These are phyloP conservation scores for Alternaria panax DNA, from an alignment of 2,329 filamentous ascomycete genomes.

Conservation along the genomic window DNA sequence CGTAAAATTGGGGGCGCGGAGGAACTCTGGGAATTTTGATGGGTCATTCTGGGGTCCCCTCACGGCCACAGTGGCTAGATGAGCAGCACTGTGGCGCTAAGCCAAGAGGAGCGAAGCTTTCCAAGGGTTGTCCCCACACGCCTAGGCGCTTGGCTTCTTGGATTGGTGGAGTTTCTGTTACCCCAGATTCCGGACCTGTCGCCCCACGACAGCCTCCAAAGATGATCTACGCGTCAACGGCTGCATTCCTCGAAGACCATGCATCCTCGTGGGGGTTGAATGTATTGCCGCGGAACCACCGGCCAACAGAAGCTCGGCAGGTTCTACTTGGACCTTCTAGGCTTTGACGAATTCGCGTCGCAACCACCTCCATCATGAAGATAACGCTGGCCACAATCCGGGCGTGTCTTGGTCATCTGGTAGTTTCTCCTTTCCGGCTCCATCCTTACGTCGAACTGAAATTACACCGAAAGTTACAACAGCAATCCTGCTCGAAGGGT, in stretches of 20 bases:
- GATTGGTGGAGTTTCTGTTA: constrained; percentile 36
- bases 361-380: not conserved
- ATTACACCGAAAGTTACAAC: not conserved
- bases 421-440: not conserved
- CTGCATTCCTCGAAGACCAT: not conserved
- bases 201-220: constrained; percentile 5
- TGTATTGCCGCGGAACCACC: constrained; percentile 1
- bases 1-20: constrained; percentile 20
- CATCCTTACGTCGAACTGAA: not conserved
- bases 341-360: not conserved
- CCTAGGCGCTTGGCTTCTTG: constrained; percentile 14
- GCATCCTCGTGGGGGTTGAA: not conserved
- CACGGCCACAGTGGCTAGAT: constrained; percentile 28
- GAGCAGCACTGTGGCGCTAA: constrained; percentile 17
- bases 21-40: constrained; percentile 21
- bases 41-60: constrained; percentile 18
- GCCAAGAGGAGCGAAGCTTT: constrained; percentile 23
- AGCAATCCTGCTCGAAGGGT: not conserved
- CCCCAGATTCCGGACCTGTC: constrained; percentile 12
- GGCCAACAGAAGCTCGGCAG: not conserved
- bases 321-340: not conserved
- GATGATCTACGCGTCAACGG: not conserved
- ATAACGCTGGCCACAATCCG: not conserved
- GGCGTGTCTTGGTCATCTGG: not conserved
- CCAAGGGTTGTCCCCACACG: too few relatives aligned